Conservation (phyloP, 176 grass and related monocot genomes). For the Zoysia japonica region DNA sequence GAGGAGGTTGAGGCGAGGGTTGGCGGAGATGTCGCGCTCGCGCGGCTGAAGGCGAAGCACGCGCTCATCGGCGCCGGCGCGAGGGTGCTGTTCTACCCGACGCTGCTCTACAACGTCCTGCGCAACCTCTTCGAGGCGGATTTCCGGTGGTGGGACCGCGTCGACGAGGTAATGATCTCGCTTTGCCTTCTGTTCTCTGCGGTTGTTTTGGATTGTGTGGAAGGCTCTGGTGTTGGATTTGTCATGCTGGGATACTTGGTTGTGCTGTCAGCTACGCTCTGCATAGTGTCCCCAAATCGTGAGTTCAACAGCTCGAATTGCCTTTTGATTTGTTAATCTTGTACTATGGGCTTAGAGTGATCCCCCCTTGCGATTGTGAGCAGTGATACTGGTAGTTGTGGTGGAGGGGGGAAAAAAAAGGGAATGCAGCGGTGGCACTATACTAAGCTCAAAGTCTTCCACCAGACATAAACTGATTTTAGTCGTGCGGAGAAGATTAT, state of each 20-base stretch:
- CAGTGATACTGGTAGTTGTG: neutral
- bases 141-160: constrained; percentile 94
- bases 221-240: constrained; percentile 20
- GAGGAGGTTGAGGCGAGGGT: constrained; percentile 19
- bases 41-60: constrained; percentile 56
- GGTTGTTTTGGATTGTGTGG: constrained; percentile 24
- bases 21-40: constrained; percentile 33
- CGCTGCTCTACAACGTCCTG: constrained; percentile 86
- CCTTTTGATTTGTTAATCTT: neutral
- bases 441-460: too few species aligned
- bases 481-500: too few species aligned
- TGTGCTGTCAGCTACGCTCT: neutral
- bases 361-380: neutral
- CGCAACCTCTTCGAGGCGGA: constrained; percentile 77
- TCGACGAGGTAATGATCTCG: constrained; percentile 62
- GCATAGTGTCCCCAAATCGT: neutral
- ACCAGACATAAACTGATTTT: too few species aligned
- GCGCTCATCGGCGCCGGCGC: constrained; percentile 78
- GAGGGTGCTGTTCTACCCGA: constrained; percentile 92
- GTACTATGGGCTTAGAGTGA: neutral
- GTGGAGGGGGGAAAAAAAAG: too few species aligned
- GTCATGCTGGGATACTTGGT: neutral
- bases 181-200: neutral
- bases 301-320: neutral
- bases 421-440: too few species aligned